phyloP scores from a whole-genome alignment of 768 basidiomycete genomes.

The Galerina marginata region DNA sequence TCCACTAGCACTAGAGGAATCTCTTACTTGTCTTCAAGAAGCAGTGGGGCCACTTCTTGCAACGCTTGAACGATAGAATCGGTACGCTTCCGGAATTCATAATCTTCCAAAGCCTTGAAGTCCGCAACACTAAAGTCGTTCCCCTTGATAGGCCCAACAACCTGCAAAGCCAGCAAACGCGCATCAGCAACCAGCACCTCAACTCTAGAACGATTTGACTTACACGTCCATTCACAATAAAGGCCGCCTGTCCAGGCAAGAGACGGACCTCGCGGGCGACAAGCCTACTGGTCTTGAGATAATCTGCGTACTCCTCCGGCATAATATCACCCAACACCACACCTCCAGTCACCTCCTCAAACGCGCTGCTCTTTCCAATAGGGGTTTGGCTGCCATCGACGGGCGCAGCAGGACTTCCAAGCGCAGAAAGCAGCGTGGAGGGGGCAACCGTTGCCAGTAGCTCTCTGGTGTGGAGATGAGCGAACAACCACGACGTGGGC shows the following conservation, averaged over 20 bases:
- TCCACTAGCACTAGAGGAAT: no score
- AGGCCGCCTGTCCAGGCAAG: conserved; percentile 59
- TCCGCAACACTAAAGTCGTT: conserved; percentile 69
- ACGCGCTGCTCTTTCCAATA: conserved; percentile 35
- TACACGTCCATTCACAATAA: conserved; percentile 88
- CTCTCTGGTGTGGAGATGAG: conserved; percentile 51
- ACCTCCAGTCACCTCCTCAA: conserved; percentile 40
- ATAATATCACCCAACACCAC: conserved; percentile 38
- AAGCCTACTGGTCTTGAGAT: conserved; percentile 48
- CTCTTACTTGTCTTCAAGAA: conserved; percentile 30
- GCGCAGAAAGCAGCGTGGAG: conserved; percentile 41
- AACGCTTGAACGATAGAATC: conserved; percentile 73
- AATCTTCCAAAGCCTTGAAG: conserved; percentile 70
- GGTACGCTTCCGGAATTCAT: conserved; percentile 76
- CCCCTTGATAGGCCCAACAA: conserved; percentile 73
- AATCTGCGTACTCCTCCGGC: conserved; percentile 43
- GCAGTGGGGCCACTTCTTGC: conserved; percentile 49
- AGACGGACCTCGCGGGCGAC: conserved; percentile 64
- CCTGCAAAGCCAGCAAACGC: conserved; percentile 42
- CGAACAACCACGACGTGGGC: conserved; percentile 51
- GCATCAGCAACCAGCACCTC: not conserved
- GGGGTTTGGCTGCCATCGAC: conserved; percentile 40
- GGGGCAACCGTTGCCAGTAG: conserved; percentile 46
- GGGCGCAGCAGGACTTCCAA: conserved; percentile 29
- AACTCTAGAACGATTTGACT: conserved; percentile 30